A percentile compares a stretch with the other conserved stretches of the same genome.
Evolutionary conservation across 2,329 filamentous ascomycete species (phyloP).

Genomic region (Cadophora gregata): DNA sequence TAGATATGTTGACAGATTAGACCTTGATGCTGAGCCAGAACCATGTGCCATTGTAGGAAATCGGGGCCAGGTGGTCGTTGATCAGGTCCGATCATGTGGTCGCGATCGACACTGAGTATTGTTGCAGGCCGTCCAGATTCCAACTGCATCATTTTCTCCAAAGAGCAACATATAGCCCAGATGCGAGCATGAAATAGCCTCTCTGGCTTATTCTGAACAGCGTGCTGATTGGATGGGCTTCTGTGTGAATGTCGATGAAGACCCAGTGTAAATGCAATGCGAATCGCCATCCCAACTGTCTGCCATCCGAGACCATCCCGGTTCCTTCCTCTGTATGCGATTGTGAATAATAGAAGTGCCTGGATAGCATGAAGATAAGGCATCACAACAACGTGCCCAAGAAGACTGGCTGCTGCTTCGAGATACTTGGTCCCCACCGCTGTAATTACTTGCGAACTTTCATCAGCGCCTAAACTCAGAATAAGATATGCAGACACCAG

Average conservation of each 20-base stretch:
- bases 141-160: constrained; percentile 19
- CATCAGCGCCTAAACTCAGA: constrained; percentile 17
- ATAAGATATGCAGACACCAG: constrained; percentile 21
- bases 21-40: constrained; percentile 8
- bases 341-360: constrained; percentile 14
- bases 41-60: constrained; percentile 11
- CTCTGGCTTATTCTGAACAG: not conserved
- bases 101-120: not conserved
- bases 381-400: constrained; percentile 17
- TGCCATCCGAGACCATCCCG: constrained; percentile 23
- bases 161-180: constrained; percentile 15
- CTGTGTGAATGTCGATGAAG: constrained; percentile 17
- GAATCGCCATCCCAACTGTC: constrained; percentile 16
- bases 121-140: constrained; percentile 11
- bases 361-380: constrained; percentile 19
- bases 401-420: constrained; percentile 10
- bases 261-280: constrained; percentile 17
- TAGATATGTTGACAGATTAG: constrained; percentile 17
- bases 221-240: not conserved
- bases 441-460: constrained; percentile 7
- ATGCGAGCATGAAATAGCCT: constrained; percentile 2
- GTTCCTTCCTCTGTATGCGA: constrained; percentile 7
- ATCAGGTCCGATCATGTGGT: constrained; percentile 10
- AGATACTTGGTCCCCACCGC: constrained; percentile 17
- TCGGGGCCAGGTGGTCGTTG: not conserved